Percentiles rank a stretch among this genome's conserved stretches.
Evolutionary conservation across 306 rosid genomes (phyloP).

Genomic region (Vicia faba): DNA sequence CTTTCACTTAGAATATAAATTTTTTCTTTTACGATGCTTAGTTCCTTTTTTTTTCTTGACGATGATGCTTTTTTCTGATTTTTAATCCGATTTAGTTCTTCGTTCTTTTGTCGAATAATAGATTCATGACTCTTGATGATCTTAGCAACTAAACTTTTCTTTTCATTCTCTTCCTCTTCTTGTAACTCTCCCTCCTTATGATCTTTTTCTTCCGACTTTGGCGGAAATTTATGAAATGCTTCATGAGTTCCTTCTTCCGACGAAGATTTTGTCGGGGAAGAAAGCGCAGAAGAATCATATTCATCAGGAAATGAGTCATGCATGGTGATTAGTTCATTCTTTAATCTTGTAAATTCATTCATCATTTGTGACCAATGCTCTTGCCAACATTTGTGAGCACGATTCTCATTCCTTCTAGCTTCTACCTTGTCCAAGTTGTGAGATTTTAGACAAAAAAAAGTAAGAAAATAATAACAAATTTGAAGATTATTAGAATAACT

Average conservation of each 20-base stretch:
- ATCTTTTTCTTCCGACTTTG: conserved; percentile 31
- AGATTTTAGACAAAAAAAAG: background rate
- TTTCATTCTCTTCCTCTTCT: conserved; percentile 44
- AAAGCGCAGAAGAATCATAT: conserved; percentile 28
- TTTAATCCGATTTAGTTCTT: conserved; percentile 50
- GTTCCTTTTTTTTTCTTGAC: conserved; percentile 45
- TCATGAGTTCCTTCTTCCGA: conserved; percentile 36
- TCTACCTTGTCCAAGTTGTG: conserved; percentile 36
- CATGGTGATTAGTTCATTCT: conserved; percentile 48
- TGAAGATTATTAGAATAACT: background rate
- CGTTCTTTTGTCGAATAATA: conserved; percentile 61
- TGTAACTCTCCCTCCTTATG: conserved; percentile 3
- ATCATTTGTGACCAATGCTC: conserved; percentile 59
- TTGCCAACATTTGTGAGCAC: conserved; percentile 38
- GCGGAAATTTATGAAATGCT: background rate
- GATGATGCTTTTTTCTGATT: conserved; percentile 37
- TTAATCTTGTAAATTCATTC: conserved; percentile 52
- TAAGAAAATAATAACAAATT: background rate
- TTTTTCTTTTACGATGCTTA: conserved; percentile 41
- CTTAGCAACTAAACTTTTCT: conserved; percentile 58
- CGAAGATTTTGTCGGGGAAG: conserved; percentile 40
- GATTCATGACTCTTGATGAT: conserved; percentile 69
- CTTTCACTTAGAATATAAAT: conserved; percentile 46
- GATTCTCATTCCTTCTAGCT: conserved; percentile 43
- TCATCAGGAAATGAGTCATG: conserved; percentile 39